Evolutionary conservation across 2,329 filamentous ascomycete genomes (phyloP).

Genomic region (Aspergillus thermomutatus): DNA sequence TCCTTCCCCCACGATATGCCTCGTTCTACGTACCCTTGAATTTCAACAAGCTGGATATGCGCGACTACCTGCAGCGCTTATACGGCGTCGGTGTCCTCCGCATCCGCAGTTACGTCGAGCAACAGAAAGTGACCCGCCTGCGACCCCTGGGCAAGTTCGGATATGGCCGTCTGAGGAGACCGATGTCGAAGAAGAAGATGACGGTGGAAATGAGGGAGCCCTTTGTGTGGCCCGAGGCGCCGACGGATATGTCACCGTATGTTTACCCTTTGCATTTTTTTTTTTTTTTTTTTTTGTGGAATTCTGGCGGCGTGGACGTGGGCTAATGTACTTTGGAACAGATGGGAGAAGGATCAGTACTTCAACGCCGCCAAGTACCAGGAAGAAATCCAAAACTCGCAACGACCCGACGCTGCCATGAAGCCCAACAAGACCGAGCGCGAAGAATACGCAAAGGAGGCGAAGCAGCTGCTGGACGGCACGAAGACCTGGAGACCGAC

Average conservation of each 20-base stretch:
- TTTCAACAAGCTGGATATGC: constrained; percentile 94
- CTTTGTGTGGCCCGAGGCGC: constrained; percentile 80
- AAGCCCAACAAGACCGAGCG: constrained; percentile 39
- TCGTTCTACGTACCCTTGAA: constrained; percentile 86
- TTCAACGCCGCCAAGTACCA: constrained; percentile 51
- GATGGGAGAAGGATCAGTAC: constrained; percentile 62
- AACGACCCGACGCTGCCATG: constrained; percentile 34
- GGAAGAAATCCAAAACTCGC: constrained; percentile 38
- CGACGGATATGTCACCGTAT: constrained; percentile 58
- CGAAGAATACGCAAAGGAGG: constrained; percentile 55
- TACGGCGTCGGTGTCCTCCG: constrained; percentile 72
- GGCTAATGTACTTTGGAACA: constrained; percentile 25
- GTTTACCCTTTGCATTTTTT: constrained; percentile 29
- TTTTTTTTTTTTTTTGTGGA: constrained; percentile 4
- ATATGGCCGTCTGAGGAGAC: constrained; percentile 63
- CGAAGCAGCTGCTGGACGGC: constrained; percentile 59
- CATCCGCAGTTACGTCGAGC: constrained; percentile 77
- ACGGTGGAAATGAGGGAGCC: constrained; percentile 83
- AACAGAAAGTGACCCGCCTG: constrained; percentile 57
- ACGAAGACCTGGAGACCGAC: constrained; percentile 59
- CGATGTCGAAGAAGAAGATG: constrained; percentile 82
- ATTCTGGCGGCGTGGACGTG: constrained; percentile 4
- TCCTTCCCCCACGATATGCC: constrained; percentile 74
- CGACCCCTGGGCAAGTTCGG: constrained; percentile 33
- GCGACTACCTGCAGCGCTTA: constrained; percentile 86